phyloP scores from a whole-genome alignment of 2,329 filamentous ascomycete species.

The Verticillium alfalfae region DNA sequence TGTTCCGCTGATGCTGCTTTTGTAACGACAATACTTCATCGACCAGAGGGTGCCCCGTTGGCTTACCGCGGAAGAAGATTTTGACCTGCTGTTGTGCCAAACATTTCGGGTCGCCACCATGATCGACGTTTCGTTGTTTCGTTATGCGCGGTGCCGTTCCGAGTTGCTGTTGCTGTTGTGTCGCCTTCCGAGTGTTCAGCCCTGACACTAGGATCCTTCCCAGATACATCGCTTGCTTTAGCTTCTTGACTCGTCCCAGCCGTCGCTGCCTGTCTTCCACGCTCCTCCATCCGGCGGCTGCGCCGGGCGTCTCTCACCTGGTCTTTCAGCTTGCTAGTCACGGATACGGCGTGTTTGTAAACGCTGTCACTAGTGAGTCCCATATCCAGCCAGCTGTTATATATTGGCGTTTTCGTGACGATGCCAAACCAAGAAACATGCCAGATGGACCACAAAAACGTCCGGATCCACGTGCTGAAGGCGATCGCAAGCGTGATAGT shows the following conservation, averaged over 20 bases:
- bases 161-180: background rate
- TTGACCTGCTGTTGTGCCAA: background rate
- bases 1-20: background rate
- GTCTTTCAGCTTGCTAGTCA: background rate
- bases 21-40: too few species aligned
- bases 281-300: background rate
- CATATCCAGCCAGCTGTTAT: background rate
- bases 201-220: background rate
- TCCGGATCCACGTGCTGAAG: conserved; percentile 15
- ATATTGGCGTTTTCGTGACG: background rate
- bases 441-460: background rate
- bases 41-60: too few species aligned
- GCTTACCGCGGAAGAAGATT: background rate
- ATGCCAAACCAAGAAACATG: background rate
- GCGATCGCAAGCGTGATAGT: conserved; percentile 10
- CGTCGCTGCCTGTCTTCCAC: background rate
- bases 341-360: background rate
- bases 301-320: background rate
- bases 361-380: background rate
- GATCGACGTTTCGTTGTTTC: background rate
- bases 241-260: background rate
- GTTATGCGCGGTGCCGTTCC: background rate
- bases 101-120: background rate
- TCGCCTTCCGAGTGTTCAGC: background rate
- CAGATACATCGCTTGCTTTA: background rate